Conservation (phyloP, 495 filamentous ascomycete species). For the Neurospora africana region DNA sequence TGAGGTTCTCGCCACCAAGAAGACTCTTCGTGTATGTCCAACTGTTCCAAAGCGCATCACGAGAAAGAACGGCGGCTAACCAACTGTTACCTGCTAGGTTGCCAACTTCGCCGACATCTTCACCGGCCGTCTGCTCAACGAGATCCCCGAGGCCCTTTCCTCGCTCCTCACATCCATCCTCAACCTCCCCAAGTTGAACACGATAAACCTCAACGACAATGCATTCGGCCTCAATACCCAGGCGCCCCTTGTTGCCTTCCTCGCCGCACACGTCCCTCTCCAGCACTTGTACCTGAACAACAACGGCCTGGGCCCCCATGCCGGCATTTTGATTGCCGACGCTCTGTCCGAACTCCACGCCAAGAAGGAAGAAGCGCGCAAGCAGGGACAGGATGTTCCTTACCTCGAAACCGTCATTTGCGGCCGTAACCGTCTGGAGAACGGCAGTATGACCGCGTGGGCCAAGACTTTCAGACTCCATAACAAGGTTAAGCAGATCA, state of each 20-base stretch:
- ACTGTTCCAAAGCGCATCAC: not conserved
- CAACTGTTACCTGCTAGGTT: conserved; percentile 33
- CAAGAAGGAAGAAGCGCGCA: conserved; percentile 68
- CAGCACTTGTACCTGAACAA: conserved; percentile 93
- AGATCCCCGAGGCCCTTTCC: conserved; percentile 83
- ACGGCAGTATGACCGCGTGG: conserved; percentile 92
- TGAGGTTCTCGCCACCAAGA: conserved; percentile 67
- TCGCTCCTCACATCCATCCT: conserved; percentile 78
- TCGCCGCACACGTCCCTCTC: conserved; percentile 73
- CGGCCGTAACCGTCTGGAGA: conserved; percentile 90
- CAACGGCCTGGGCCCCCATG: conserved; percentile 90
- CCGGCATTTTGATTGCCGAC: conserved; percentile 76
- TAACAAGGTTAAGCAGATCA: conserved; percentile 66
- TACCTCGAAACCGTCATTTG: conserved; percentile 89
- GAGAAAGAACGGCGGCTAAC: conserved; percentile 10
- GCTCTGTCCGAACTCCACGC: conserved; percentile 62
- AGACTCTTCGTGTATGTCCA: conserved; percentile 54
- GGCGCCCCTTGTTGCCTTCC: conserved; percentile 73
- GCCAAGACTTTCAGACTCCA: conserved; percentile 75
- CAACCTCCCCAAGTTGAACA: conserved; percentile 70
- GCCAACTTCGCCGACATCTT: conserved; percentile 96
- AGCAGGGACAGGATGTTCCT: conserved; percentile 55
- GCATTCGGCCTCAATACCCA: conserved; percentile 92
- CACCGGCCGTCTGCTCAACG: conserved; percentile 82
- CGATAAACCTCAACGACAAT: conserved; percentile 93